Conservation (phyloP, 2,329 filamentous ascomycete genomes). For the Penicillium paneum region DNA sequence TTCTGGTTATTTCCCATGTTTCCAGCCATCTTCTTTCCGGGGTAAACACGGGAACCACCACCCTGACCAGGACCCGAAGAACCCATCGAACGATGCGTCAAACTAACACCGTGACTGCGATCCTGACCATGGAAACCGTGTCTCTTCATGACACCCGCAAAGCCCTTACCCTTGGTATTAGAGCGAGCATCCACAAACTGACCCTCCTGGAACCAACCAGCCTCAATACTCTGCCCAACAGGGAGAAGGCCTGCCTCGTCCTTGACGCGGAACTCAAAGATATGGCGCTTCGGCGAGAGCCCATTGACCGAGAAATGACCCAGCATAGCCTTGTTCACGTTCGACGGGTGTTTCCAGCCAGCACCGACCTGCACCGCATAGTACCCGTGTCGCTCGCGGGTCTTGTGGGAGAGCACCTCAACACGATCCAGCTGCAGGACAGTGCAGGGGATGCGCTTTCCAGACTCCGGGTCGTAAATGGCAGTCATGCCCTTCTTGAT, state of each 20-base stretch:
- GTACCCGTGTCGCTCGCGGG: conserved; percentile 76
- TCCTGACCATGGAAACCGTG: conserved; percentile 87
- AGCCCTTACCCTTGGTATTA: conserved; percentile 82
- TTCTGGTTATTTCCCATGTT: conserved; percentile 88
- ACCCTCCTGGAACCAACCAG: conserved; percentile 88
- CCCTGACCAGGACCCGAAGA: conserved; percentile 87
- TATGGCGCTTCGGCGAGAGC: conserved; percentile 76
- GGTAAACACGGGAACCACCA: conserved; percentile 83
- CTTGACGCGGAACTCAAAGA: conserved; percentile 85
- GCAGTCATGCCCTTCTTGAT: conserved; percentile 96
- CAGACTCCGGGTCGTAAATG: conserved; percentile 72
- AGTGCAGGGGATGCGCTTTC: conserved; percentile 78
- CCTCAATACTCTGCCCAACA: conserved; percentile 71
- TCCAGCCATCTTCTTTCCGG: conserved; percentile 97
- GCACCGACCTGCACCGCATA: conserved; percentile 87
- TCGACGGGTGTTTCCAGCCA: conserved; percentile 69
- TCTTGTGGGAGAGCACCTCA: conserved; percentile 86
- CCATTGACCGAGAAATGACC: conserved; percentile 84
- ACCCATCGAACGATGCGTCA: conserved; percentile 89
- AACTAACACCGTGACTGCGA: conserved; percentile 90
- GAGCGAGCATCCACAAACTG: conserved; percentile 85
- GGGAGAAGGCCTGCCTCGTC: conserved; percentile 68
- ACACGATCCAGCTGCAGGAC: conserved; percentile 91
- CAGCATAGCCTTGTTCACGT: conserved; percentile 76
- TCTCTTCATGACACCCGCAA: conserved; percentile 96